phyloP scores from a whole-genome alignment of 768 basidiomycete species.

The Podaxis carcinomalis region DNA sequence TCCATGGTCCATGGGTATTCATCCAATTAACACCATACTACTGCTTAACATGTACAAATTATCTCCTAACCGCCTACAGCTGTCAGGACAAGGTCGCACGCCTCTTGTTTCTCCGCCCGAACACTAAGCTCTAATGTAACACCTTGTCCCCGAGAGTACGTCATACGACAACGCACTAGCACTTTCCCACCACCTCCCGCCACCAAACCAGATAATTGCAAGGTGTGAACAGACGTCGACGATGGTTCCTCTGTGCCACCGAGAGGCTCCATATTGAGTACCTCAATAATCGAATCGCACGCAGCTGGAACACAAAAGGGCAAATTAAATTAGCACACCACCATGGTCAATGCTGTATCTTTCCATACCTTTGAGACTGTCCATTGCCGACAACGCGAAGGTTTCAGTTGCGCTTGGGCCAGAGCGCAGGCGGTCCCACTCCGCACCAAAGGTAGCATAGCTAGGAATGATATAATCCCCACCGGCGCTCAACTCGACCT shows the following conservation, averaged over 20 bases:
- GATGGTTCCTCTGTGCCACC: slow-evolving; percentile 85
- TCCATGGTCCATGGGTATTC: neutral
- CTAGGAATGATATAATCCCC: slow-evolving; percentile 96
- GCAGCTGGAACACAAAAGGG: slow-evolving; percentile 57
- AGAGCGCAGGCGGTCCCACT: slow-evolving; percentile 89
- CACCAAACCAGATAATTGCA: slow-evolving; percentile 90
- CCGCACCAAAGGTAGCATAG: slow-evolving; percentile 85
- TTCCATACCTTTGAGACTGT: slow-evolving; percentile 84
- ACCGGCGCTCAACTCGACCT: slow-evolving; percentile 88
- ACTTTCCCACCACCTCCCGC: slow-evolving; percentile 95
- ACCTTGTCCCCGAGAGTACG: slow-evolving; percentile 82
- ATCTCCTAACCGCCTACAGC: slow-evolving; percentile 70
- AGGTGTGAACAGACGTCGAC: slow-evolving; percentile 85
- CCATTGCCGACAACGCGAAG: slow-evolving; percentile 87
- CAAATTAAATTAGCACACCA: slow-evolving; percentile 10
- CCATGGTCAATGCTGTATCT: slow-evolving; percentile 1
- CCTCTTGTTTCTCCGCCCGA: slow-evolving; percentile 86
- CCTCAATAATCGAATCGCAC: slow-evolving; percentile 92
- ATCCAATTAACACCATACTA: neutral
- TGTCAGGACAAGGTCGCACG: slow-evolving; percentile 81
- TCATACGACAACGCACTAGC: slow-evolving; percentile 93
- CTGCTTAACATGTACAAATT: neutral
- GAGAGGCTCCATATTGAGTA: slow-evolving; percentile 94
- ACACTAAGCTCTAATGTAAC: slow-evolving; percentile 91
- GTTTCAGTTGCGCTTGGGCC: slow-evolving; percentile 86